Conservation (phyloP, 2,329 filamentous ascomycete genomes). For the Fusarium pilosicola region DNA sequence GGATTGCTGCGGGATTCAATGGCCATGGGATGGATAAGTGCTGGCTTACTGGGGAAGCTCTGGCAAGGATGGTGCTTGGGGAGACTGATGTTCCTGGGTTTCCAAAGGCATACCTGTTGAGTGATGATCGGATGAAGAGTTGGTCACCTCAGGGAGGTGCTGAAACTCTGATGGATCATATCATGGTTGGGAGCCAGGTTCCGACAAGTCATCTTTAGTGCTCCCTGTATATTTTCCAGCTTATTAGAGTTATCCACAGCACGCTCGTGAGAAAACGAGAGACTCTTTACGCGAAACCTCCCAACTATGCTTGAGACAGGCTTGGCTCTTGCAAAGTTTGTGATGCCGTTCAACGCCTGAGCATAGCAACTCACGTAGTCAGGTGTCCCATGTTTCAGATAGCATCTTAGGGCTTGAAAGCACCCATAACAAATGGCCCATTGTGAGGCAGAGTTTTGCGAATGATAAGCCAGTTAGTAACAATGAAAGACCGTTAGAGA, state of each 20-base stretch:
- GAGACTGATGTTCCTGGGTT: slow-evolving; percentile 33
- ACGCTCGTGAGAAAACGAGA: accelerated
- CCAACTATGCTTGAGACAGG: too few species aligned
- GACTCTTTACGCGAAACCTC: accelerated
- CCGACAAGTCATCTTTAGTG: slow-evolving; percentile 16
- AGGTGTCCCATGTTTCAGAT: accelerated
- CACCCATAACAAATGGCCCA: accelerated
- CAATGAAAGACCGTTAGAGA: not conserved
- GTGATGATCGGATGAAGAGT: not conserved
- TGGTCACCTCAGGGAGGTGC: slow-evolving; percentile 21
- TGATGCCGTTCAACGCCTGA: accelerated
- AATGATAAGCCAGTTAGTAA: accelerated
- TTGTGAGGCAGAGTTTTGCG: accelerated
- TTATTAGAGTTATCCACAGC: accelerated
- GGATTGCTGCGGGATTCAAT: slow-evolving; percentile 59
- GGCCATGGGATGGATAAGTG: slow-evolving; percentile 63
- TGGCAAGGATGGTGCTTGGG: slow-evolving; percentile 43
- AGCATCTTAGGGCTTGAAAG: accelerated
- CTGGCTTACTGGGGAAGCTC: slow-evolving; percentile 59
- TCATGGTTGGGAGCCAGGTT: slow-evolving; percentile 8
- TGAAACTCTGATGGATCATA: slow-evolving; percentile 29
- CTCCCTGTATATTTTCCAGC: accelerated
- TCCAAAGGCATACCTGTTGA: slow-evolving; percentile 27
- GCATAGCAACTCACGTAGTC: too few species aligned
- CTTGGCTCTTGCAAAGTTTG: not conserved